Evolutionary conservation across 2,329 filamentous ascomycete species (phyloP).

Genomic region (Exophiala sp.): DNA sequence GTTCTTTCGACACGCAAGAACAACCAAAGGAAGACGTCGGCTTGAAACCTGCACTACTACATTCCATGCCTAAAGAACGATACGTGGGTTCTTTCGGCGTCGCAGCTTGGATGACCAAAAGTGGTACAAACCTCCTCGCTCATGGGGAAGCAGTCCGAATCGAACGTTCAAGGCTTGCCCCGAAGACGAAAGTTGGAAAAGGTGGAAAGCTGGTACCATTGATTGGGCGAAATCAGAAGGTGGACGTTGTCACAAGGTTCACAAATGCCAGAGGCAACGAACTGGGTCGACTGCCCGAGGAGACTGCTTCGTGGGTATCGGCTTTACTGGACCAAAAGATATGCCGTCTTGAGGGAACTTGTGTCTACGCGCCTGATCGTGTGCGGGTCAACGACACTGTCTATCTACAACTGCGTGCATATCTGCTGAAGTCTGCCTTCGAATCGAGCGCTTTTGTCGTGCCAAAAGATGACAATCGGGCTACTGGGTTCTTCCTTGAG

Average conservation of each 20-base stretch:
- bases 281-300: slow-evolving; percentile 80
- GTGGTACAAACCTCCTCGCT: slow-evolving; percentile 69
- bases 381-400: slow-evolving; percentile 88
- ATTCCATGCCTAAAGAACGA: slow-evolving; percentile 55
- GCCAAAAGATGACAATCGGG: slow-evolving; percentile 65
- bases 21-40: not conserved
- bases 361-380: slow-evolving; percentile 82
- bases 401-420: slow-evolving; percentile 83
- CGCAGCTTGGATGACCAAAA: slow-evolving; percentile 86
- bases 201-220: slow-evolving; percentile 39
- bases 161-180: slow-evolving; percentile 75
- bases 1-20: too few species aligned
- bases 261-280: slow-evolving; percentile 76
- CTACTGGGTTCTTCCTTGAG: slow-evolving; percentile 73
- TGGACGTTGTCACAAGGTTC: slow-evolving; percentile 88
- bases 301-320: slow-evolving; percentile 87
- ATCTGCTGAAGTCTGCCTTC: slow-evolving; percentile 71
- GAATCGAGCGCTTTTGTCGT: slow-evolving; percentile 59
- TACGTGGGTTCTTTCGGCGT: slow-evolving; percentile 93
- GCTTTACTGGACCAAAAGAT: slow-evolving; percentile 85
- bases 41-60: slow-evolving; percentile 28
- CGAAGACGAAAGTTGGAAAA: slow-evolving; percentile 49
- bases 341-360: slow-evolving; percentile 80
- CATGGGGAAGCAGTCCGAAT: slow-evolving; percentile 83
- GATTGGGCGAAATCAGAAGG: slow-evolving; percentile 56